phyloP scores from a whole-genome alignment of 1,139 yeast genomes.

The Barnettozyma hawaiiensis region DNA sequence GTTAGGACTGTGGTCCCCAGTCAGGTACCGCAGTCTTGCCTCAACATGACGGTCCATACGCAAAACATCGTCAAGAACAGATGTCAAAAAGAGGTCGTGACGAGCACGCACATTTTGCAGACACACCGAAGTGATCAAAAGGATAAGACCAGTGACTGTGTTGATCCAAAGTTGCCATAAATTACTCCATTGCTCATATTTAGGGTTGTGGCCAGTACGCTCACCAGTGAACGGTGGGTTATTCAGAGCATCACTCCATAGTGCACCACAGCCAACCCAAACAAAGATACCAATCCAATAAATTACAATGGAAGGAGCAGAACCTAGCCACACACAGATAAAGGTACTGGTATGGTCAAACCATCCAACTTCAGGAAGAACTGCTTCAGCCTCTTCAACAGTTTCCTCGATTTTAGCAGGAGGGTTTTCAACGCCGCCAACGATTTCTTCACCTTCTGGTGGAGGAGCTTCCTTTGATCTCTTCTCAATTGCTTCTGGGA shows the following conservation, averaged over 20 bases:
- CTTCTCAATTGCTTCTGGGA: not conserved
- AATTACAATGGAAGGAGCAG: constrained; percentile 6
- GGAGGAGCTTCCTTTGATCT: not conserved
- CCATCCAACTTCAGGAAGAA: constrained; percentile 6
- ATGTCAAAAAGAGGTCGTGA: constrained; percentile 7
- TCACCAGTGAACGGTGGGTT: constrained; percentile 9
- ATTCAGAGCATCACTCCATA: constrained; percentile 8
- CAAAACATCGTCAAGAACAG: constrained; percentile 3
- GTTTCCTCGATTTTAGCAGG: not conserved
- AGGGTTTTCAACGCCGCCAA: too few species aligned
- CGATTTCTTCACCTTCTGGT: too few species aligned
- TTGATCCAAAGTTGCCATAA: constrained; percentile 8
- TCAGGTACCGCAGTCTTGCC: constrained; percentile 3
- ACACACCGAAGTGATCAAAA: constrained; percentile 7
- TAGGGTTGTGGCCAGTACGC: constrained; percentile 6
- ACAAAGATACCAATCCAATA: constrained; percentile 9
- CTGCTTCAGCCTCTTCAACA: not conserved
- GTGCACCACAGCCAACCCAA: constrained; percentile 11
- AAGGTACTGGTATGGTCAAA: constrained; percentile 4
- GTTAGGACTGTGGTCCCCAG: constrained; percentile 2
- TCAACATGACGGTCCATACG: constrained; percentile 4
- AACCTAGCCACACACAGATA: constrained; percentile 5
- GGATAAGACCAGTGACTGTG: constrained; percentile 6
- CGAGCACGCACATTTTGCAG: constrained; percentile 10
- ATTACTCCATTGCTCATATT: constrained; percentile 9